Base-by-base conservation (phyloP, 2,329 filamentous ascomycete genomes). In the Coniochaeta hoffmannii region DNA sequence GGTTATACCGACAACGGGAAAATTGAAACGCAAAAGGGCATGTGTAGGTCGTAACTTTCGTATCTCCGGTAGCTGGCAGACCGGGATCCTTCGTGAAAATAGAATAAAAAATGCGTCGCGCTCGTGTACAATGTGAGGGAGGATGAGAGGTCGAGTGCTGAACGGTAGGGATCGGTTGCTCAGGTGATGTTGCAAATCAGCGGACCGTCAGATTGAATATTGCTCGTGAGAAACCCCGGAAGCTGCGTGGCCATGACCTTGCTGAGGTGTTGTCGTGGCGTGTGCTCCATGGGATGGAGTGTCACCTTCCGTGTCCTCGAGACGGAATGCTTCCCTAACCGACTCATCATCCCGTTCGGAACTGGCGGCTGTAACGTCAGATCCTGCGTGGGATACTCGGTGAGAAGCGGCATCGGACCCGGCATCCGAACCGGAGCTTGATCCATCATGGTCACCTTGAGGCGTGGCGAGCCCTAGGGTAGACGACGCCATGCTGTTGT, bases 401-500 rank as follows among this genome's bases (percentile, higher is more conserved):
- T 56, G 53, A 54, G 59, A 52, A 30, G 61, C 56, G 50, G 60
- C 54, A 49, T 68, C 63, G 52, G 49, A 51, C 4, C 49, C 49
- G 9, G 49, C 49, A 51, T 51, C 49, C 8, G 49, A 51, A 19
- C 26, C 49, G 12, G 49, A 51, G 28, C 49, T 51, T 19, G 49
- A 51, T 26, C 49, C 49, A 15, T 14, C 28, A n/a, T 34, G 28
- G 14, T 51, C 17, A n/a, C 62, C 49, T 26, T 61, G 63, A 56
- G 68, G 66, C 55, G 68, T 70, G 50, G 63, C 66, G 22, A 63
- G 62, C 12, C 62, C 65, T 11, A 76, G 71, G 22, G 70, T 68
- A 4, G 76, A 73, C 11, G 76, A 79, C 17, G 71, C 68, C 58
- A 77, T 68, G 62, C 75, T 76, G 55, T 69, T 70, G 59, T 74